These are phyloP conservation scores for Byssochlamys sp. DNA, from an alignment of 2,329 filamentous ascomycete genomes.

Conservation along the genomic window DNA sequence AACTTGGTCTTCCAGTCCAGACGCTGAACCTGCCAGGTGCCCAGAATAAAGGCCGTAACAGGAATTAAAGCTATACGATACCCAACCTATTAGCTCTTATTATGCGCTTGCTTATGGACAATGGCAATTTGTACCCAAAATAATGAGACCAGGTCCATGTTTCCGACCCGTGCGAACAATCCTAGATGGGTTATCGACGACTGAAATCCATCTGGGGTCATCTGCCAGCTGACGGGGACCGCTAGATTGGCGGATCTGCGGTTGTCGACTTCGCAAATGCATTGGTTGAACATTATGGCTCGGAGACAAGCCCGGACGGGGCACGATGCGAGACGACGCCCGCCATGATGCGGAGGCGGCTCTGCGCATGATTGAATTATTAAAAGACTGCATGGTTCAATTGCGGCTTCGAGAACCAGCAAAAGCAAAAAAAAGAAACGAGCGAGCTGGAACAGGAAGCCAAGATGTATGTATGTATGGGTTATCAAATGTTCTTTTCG, in stretches of 20 bases:
- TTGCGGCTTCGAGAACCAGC: neutral
- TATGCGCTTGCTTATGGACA: too few species aligned
- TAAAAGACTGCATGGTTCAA: neutral
- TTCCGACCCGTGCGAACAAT: constrained; percentile 65
- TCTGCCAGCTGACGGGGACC: constrained; percentile 50
- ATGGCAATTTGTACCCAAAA: constrained; percentile 50
- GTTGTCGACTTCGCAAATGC: constrained; percentile 26
- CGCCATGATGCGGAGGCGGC: constrained; percentile 14
- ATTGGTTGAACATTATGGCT: constrained; percentile 18
- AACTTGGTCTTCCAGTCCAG: constrained; percentile 89
- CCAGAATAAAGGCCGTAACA: constrained; percentile 77
- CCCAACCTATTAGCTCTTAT: neutral
- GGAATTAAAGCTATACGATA: constrained; percentile 61
- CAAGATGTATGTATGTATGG: neutral
- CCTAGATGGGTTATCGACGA: constrained; percentile 74
- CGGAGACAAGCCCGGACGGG: constrained; percentile 10
- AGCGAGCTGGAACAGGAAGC: neutral
- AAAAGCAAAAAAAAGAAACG: neutral
- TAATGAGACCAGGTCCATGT: constrained; percentile 70
- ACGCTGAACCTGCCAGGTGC: constrained; percentile 90
- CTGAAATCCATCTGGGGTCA: constrained; percentile 69
- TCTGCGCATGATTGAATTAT: constrained; percentile 19
- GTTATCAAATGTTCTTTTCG: neutral
- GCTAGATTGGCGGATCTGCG: constrained; percentile 32
- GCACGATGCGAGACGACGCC: constrained; percentile 12